A percentile compares a stretch with the other conserved stretches of the same genome.
Conservation (phyloP, 2,329 filamentous ascomycete species). For the Myriosclerotinia curreyana region DNA sequence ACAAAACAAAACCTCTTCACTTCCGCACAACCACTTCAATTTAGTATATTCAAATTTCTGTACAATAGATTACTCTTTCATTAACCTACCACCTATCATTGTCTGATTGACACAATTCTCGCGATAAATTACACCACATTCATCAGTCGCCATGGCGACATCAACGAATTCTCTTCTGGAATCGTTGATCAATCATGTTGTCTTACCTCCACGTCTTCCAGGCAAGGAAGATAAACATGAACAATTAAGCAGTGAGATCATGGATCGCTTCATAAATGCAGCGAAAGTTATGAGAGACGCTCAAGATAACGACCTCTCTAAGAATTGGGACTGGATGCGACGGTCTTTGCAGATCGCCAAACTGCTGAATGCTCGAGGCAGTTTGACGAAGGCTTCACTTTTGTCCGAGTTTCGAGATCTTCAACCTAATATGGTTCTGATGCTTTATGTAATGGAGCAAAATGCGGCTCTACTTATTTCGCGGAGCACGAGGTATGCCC, state of each 20-base stretch:
- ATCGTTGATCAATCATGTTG: constrained; percentile 30
- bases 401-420: constrained; percentile 25
- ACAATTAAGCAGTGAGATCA: constrained; percentile 19
- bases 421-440: too few species aligned
- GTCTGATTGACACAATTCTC: background rate
- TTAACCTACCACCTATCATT: background rate
- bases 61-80: background rate
- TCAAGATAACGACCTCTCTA: background rate
- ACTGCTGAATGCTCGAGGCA: constrained; percentile 24
- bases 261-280: constrained; percentile 23
- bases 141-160: constrained; percentile 4
- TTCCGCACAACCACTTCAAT: background rate
- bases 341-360: constrained; percentile 23
- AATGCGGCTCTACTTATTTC: background rate
- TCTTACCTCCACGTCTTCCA: constrained; percentile 29
- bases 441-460: too few species aligned
- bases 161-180: constrained; percentile 20
- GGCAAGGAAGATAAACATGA: constrained; percentile 26
- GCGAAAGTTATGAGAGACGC: constrained; percentile 8
- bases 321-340: constrained; percentile 21
- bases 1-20: background rate
- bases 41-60: too few species aligned
- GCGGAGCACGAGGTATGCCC: too few species aligned
- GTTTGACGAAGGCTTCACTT: constrained; percentile 33
- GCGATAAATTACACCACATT: background rate